These are phyloP conservation scores for Mycena sp. DNA, from an alignment of 1,284 basidiomycete species.

Conservation along the genomic window DNA sequence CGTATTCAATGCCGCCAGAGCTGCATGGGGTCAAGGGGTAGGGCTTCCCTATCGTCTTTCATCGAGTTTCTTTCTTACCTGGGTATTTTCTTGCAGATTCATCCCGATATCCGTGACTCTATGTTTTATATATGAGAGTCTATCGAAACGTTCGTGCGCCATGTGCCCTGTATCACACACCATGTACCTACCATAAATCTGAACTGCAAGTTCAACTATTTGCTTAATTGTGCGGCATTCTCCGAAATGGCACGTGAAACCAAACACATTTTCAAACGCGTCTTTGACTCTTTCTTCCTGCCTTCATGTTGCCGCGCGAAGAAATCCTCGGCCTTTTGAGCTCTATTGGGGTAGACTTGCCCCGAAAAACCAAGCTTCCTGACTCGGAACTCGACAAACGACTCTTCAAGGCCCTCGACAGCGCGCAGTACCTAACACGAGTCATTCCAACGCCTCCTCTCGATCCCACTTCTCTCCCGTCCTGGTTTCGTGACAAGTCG, in stretches of 20 bases:
- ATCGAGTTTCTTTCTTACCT: neutral
- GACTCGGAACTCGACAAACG: slow-evolving; percentile 40
- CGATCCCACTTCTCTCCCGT: slow-evolving; percentile 24
- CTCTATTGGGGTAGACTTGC: slow-evolving; percentile 40
- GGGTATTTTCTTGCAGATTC: slow-evolving; percentile 44
- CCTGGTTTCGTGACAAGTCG: slow-evolving; percentile 23
- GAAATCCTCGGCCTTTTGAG: slow-evolving; percentile 24
- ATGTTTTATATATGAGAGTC: slow-evolving; percentile 86
- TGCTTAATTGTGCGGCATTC: too few species aligned
- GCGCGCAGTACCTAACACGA: slow-evolving; percentile 32
- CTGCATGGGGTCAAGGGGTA: slow-evolving; percentile 71
- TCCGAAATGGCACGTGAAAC: too few species aligned
- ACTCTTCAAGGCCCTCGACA: slow-evolving; percentile 38
- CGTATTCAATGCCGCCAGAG: slow-evolving; percentile 62
- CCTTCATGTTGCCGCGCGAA: slow-evolving; percentile 18
- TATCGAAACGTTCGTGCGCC: too few species aligned
- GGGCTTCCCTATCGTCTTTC: slow-evolving; percentile 31
- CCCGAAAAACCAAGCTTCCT: slow-evolving; percentile 36
- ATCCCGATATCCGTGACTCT: slow-evolving; percentile 60
- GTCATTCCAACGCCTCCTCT: slow-evolving; percentile 28
- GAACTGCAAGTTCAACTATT: too few species aligned
- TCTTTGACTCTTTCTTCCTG: too few species aligned
- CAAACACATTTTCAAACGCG: too few species aligned
- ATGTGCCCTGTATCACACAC: too few species aligned
- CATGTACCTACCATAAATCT: too few species aligned